phyloP scores from a whole-genome alignment of 73 alveolate species.

The Blepharisma stoltei region DNA sequence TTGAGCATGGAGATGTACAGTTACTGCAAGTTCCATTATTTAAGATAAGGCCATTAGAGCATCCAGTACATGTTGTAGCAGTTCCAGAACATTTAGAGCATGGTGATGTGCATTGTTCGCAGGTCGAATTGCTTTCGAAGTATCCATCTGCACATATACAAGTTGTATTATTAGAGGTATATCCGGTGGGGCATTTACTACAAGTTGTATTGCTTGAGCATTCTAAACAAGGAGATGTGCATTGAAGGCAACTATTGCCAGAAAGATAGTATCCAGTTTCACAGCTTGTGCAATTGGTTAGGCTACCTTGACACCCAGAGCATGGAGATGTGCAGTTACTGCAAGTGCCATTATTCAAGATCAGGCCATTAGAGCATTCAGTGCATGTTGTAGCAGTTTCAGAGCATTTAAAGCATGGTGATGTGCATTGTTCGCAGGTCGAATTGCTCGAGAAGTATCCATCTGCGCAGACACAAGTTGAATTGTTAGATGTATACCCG shows the following conservation, averaged over 20 bases:
- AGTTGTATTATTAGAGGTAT: too few species aligned
- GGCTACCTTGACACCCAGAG: neutral
- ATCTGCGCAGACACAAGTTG: neutral
- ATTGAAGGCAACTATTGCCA: neutral
- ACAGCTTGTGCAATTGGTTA: conserved; percentile 9
- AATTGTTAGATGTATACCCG: neutral
- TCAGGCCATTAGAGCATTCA: neutral
- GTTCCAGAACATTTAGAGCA: neutral
- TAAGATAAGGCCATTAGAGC: neutral
- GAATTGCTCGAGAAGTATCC: neutral
- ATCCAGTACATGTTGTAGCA: neutral
- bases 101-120: neutral
- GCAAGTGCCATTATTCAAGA: neutral
- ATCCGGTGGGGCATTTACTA: too few species aligned
- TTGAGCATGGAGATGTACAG: neutral
- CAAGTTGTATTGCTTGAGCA: too few species aligned
- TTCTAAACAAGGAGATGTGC: neutral
- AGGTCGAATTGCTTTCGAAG: neutral
- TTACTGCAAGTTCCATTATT: neutral
- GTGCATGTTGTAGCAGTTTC: neutral
- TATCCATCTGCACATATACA: neutral
- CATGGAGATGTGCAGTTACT: conserved; percentile 1
- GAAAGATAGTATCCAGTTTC: neutral
- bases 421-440: neutral
- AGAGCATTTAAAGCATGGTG: neutral